A percentile compares a stretch with the other conserved stretches of the same genome.
Conservation (phyloP, 2,329 filamentous ascomycete genomes). For the Fusarium circinatum region DNA sequence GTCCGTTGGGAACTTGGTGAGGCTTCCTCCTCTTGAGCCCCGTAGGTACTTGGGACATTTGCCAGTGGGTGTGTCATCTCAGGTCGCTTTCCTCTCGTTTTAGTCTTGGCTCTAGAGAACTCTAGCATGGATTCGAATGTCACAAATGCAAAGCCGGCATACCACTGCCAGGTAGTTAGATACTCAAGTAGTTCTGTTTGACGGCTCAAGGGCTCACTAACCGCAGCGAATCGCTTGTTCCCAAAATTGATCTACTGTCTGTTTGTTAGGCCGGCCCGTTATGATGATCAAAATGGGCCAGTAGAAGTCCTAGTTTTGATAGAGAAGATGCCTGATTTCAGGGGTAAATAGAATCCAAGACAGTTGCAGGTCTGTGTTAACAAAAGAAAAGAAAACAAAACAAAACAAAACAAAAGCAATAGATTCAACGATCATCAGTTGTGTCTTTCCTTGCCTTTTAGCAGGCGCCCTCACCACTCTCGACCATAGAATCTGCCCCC, state of each 20-base stretch:
- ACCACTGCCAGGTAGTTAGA: neutral
- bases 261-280: neutral
- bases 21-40: neutral
- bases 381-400: neutral
- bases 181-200: neutral
- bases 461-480: neutral
- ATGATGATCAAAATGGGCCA: neutral
- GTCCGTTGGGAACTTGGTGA: neutral
- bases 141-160: neutral
- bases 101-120: neutral
- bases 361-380: no score
- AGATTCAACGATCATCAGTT: neutral
- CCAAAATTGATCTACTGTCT: neutral
- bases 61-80: neutral
- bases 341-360: neutral
- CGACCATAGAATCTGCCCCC: neutral
- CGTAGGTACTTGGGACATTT: neutral
- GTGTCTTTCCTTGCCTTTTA: neutral
- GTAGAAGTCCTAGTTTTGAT: neutral
- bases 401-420: neutral
- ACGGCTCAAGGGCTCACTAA: neutral
- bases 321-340: neutral
- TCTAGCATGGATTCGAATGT: neutral
- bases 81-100: neutral
- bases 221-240: no score